A percentile compares a stretch with the other conserved stretches of the same genome.
phyloP scores from a whole-genome alignment of 148 eudicot species.

The Chenopodium formosanum region DNA sequence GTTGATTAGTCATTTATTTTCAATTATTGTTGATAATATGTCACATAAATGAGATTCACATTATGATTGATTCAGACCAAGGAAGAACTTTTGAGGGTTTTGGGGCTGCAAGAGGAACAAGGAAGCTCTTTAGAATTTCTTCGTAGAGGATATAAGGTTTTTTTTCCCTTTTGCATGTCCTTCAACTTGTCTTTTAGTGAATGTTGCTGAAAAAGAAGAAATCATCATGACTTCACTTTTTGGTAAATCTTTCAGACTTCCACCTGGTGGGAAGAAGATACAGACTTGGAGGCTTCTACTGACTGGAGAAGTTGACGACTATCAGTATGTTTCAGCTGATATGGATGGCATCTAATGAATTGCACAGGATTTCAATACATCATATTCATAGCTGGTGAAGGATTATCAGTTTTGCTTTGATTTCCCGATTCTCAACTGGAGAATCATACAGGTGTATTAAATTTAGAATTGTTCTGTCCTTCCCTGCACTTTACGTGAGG shows the following conservation, averaged over 20 bases:
- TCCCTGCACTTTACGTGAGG: background rate
- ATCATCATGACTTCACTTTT: background rate
- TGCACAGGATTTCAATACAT: background rate
- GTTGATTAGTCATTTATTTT: background rate
- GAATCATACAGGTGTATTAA: background rate
- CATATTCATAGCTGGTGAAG: background rate
- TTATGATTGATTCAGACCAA: conserved; percentile 60
- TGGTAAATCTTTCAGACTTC: conserved; percentile 22
- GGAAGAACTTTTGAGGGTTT: conserved; percentile 93
- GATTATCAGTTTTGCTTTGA: background rate
- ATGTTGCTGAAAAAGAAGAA: background rate
- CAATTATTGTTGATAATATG: background rate
- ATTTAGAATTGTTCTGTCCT: background rate
- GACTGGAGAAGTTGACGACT: conserved; percentile 38
- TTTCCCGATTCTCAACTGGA: background rate
- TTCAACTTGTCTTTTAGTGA: background rate
- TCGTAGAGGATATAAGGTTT: conserved; percentile 91
- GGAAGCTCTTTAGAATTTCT: conserved; percentile 94
- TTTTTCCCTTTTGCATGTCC: conserved; percentile 4
- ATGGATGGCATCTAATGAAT: background rate
- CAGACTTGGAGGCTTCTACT: conserved; percentile 31
- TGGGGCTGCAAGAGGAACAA: conserved; percentile 92
- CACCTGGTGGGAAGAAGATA: conserved; percentile 42
- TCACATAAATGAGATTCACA: background rate
- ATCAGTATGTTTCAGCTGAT: background rate